A percentile compares a stretch with the other conserved stretches of the same genome.
Conservation (phyloP, 202 grass and related monocot genomes). For the Carex arenaria region DNA sequence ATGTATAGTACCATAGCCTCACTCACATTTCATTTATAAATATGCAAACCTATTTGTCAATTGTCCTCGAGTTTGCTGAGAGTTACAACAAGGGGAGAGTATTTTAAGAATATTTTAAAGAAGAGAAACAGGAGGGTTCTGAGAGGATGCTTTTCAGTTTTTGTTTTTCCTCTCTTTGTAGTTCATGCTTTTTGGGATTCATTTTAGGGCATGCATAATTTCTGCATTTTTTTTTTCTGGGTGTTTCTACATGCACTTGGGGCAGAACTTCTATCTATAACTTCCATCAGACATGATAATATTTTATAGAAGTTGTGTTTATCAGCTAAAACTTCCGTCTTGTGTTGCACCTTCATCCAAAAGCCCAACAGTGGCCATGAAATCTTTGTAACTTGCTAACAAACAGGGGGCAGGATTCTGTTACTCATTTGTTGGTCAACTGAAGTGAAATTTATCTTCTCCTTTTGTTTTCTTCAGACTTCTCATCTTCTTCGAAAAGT, state of each 20-base stretch:
- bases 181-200: background rate
- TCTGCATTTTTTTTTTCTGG: background rate
- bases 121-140: background rate
- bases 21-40: background rate
- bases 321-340: no score
- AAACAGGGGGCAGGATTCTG: background rate
- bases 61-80: background rate
- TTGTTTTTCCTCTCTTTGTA: background rate
- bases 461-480: slow-evolving; percentile 36
- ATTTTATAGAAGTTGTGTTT: no score
- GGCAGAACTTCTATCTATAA: background rate
- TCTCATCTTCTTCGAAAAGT: slow-evolving; percentile 38
- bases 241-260: background rate
- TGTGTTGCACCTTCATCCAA: background rate
- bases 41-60: background rate
- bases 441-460: slow-evolving; percentile 30
- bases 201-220: background rate
- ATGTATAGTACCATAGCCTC: no score
- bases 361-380: background rate
- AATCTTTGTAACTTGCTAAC: background rate
- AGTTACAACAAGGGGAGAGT: background rate
- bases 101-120: background rate
- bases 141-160: background rate
- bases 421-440: background rate
- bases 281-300: no score